Percentiles rank a stretch among this genome's conserved stretches.
These are phyloP conservation scores for Candida koratica DNA, from an alignment of 805 yeast species.

Conservation along the genomic window DNA sequence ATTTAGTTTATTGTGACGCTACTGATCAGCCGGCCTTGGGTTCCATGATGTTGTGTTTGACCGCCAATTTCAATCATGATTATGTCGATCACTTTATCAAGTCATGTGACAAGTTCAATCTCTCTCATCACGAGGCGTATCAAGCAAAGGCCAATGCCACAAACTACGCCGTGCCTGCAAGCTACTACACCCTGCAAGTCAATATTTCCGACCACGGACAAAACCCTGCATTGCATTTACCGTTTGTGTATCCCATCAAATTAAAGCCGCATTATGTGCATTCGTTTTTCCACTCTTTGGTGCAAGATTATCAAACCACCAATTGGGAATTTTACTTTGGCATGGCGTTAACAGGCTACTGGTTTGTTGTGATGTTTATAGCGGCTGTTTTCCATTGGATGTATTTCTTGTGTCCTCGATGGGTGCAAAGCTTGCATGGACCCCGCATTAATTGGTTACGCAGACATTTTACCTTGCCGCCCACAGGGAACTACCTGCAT, in stretches of 20 bases:
- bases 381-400: slow-evolving; percentile 28
- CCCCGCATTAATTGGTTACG: slow-evolving; percentile 18
- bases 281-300: background rate
- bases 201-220: slow-evolving; percentile 17
- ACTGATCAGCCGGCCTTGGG: slow-evolving; percentile 38
- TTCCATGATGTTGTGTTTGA: slow-evolving; percentile 32
- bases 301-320: slow-evolving; percentile 16
- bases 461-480: slow-evolving; percentile 22
- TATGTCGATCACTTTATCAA: slow-evolving; percentile 20
- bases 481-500: slow-evolving; percentile 18
- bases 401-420: slow-evolving; percentile 20
- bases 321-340: slow-evolving; percentile 40
- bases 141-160: slow-evolving; percentile 41
- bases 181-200: slow-evolving; percentile 24
- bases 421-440: slow-evolving; percentile 28
- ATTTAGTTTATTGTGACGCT: slow-evolving; percentile 22
- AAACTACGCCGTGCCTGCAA: slow-evolving; percentile 27
- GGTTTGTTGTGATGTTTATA: slow-evolving; percentile 29
- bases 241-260: slow-evolving; percentile 27
- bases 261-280: slow-evolving; percentile 23
- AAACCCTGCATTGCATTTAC: background rate
- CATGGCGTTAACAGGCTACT: slow-evolving; percentile 25
- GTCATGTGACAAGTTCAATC: slow-evolving; percentile 15
- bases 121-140: slow-evolving; percentile 30
- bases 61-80: slow-evolving; percentile 14